Evolutionary conservation across 179 eudicot genomes (phyloP).

Genomic region (Pouteria campechiana): DNA sequence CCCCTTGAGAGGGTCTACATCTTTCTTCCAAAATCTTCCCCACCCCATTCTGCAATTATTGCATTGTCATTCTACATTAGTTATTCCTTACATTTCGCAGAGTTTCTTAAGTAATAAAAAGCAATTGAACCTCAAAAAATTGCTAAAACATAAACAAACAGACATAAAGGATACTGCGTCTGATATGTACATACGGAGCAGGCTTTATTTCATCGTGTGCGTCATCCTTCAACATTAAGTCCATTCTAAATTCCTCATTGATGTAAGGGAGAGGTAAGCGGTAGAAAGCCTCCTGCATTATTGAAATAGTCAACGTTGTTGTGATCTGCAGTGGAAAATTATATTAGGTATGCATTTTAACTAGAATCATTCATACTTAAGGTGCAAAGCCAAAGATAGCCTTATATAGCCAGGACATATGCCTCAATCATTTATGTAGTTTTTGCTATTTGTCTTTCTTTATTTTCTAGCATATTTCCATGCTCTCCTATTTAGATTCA

Average conservation of each 20-base stretch:
- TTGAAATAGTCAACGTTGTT: background rate
- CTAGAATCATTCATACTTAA: no score
- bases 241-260: slow-evolving; percentile 69
- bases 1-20: no score
- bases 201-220: slow-evolving; percentile 36
- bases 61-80: no score
- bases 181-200: slow-evolving; percentile 67
- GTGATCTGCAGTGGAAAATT: background rate
- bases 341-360: background rate
- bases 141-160: background rate
- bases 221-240: slow-evolving; percentile 30
- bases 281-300: slow-evolving; percentile 52
- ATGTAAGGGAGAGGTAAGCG: slow-evolving; percentile 61
- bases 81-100: no score
- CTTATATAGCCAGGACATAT: background rate
- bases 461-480: no score
- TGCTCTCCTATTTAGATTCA: no score
- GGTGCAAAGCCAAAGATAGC: background rate
- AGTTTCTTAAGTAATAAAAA: background rate
- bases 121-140: background rate
- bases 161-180: slow-evolving; percentile 80
- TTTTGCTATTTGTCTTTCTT: no score
- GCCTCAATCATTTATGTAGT: no score
- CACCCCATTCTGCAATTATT: no score
- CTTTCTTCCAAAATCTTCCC: no score